These are phyloP conservation scores for Microdochium nivale DNA, from an alignment of 2,329 filamentous ascomycete genomes.

Conservation along the genomic window DNA sequence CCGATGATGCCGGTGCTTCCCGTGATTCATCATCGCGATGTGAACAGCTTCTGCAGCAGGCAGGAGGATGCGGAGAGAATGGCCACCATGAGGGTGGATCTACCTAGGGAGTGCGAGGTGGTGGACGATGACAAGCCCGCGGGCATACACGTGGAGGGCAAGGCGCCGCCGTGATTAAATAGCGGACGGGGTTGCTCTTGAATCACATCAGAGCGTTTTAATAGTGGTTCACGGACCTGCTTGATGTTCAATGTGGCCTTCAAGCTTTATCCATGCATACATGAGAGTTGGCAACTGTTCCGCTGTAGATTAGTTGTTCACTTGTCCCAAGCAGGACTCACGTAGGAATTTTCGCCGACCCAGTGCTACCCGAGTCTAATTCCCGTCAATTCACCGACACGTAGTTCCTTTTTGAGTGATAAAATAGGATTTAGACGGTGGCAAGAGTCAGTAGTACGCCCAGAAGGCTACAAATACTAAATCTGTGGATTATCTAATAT, in stretches of 20 bases:
- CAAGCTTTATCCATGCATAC: background rate
- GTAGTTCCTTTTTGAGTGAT: background rate
- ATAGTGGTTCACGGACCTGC: background rate
- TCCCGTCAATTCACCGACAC: background rate
- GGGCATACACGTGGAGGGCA: background rate
- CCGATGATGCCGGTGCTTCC: background rate
- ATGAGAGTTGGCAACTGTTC: background rate
- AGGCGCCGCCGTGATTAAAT: background rate
- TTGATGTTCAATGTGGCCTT: background rate
- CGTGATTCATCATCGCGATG: background rate
- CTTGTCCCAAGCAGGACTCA: background rate
- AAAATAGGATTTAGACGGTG: background rate
- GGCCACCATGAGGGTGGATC: background rate
- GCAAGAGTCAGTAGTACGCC: background rate
- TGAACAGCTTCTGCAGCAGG: no score
- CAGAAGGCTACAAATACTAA: background rate
- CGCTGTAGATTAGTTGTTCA: background rate
- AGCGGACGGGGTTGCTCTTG: background rate
- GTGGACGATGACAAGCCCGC: background rate
- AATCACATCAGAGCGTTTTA: background rate
- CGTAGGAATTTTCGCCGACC: background rate
- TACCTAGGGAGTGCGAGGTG: background rate
- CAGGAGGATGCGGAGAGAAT: no score
- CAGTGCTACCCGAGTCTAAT: background rate
- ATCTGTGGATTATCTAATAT: no score